These are phyloP conservation scores for Lipomyces chichibuensis DNA, from an alignment of 805 yeast genomes.

Conservation along the genomic window DNA sequence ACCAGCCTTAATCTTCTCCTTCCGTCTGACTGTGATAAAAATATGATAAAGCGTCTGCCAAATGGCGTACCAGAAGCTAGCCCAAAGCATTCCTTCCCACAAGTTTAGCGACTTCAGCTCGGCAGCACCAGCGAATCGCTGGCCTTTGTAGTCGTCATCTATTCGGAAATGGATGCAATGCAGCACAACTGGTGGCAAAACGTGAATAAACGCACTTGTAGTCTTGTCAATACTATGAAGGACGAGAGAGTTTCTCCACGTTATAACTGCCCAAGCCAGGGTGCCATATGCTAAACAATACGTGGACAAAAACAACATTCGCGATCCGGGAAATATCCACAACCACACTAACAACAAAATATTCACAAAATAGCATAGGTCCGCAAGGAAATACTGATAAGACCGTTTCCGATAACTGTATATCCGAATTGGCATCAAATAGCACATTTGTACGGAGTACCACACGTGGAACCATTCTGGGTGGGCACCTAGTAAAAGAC, in stretches of 20 bases:
- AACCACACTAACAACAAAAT: constrained; percentile 66
- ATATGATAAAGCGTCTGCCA: constrained; percentile 94
- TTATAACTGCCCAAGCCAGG: constrained; percentile 86
- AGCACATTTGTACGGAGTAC: constrained; percentile 62
- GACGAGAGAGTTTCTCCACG: constrained; percentile 94
- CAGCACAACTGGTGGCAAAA: constrained; percentile 86
- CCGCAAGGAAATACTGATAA: constrained; percentile 87
- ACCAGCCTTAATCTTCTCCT: constrained; percentile 82
- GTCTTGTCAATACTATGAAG: constrained; percentile 90
- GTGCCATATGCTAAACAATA: constrained; percentile 90
- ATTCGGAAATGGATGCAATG: constrained; percentile 73
- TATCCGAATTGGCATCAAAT: constrained; percentile 81
- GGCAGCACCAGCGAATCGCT: constrained; percentile 81
- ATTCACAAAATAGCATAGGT: constrained; percentile 90
- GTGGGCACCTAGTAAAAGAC: constrained; percentile 72
- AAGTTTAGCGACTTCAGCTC: constrained; percentile 72
- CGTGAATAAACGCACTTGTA: constrained; percentile 86
- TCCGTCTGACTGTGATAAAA: constrained; percentile 79
- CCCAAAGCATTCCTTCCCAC: constrained; percentile 68
- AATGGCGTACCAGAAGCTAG: constrained; percentile 76
- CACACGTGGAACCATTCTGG: constrained; percentile 78
- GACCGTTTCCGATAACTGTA: constrained; percentile 78
- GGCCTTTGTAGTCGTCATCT: constrained; percentile 47
- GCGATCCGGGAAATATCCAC: constrained; percentile 81
- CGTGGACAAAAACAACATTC: constrained; percentile 74